A percentile compares a stretch with the other conserved stretches of the same genome.
Evolutionary conservation across 2,329 filamentous ascomycete genomes (phyloP).

Genomic region (Ambrosiella xylebori): DNA sequence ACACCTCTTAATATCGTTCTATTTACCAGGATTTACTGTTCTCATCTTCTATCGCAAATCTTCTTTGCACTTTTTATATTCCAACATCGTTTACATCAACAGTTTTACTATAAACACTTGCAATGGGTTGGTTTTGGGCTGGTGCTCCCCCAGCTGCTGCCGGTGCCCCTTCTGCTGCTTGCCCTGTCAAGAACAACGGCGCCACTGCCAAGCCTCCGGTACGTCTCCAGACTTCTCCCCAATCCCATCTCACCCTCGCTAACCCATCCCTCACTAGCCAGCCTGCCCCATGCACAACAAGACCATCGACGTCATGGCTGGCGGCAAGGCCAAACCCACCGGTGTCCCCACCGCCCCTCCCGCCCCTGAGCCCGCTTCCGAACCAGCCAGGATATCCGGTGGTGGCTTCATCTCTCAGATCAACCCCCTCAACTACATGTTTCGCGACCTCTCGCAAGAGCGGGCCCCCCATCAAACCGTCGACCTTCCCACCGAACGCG

Average conservation of each 20-base stretch:
- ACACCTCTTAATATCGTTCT: too few species aligned
- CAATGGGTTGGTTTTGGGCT: conserved; percentile 50
- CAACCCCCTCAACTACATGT: conserved; percentile 87
- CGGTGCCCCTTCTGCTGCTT: conserved; percentile 1
- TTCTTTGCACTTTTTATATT: conserved; percentile 1
- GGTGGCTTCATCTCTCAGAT: conserved; percentile 36
- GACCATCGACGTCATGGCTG: conserved; percentile 29
- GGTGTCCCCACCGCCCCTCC: conserved; percentile 19
- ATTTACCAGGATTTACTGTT: not conserved
- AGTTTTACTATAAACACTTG: conserved; percentile 5
- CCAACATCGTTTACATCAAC: conserved; percentile 1
- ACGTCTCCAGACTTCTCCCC: not conserved
- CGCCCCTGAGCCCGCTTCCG: conserved; percentile 25
- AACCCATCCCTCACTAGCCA: conserved; percentile 21
- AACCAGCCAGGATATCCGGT: not conserved
- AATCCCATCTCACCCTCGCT: not conserved
- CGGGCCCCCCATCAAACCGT: conserved; percentile 56
- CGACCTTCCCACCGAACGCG: conserved; percentile 60
- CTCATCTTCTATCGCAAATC: not conserved
- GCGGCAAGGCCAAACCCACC: conserved; percentile 16
- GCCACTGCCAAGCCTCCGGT: conserved; percentile 7
- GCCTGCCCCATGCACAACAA: conserved; percentile 42
- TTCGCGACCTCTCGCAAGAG: conserved; percentile 64
- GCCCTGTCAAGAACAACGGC: conserved; percentile 7
- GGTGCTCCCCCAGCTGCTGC: conserved; percentile 23